Base-by-base conservation (phyloP, 176 grass and related monocot species). In the Aegilops bicornis region DNA sequence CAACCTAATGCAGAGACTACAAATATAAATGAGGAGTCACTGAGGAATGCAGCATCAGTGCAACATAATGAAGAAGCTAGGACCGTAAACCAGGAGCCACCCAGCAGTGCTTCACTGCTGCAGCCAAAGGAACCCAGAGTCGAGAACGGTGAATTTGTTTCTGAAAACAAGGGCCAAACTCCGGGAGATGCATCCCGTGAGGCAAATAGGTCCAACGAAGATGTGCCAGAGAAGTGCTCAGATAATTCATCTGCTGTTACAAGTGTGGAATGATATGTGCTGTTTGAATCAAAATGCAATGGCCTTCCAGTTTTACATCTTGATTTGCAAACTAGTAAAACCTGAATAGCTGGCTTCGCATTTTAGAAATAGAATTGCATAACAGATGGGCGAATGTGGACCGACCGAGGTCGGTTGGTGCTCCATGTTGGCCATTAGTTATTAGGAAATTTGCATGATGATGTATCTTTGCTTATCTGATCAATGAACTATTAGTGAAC, bases 261-360 rank as follows among this genome's bases (percentile, higher is more conserved):
- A 68, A 84, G 22, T 5, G 17, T 30, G 36, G 59, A 79, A 79
- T 79, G 79, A 84, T 14, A 65, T 36, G 3, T 72, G 54, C 79
- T 73, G 73, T 32, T 86, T 76, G 9, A 75, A 71, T 80, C 32
- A 29, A 82, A 50, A 65, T 42, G 66, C 33, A 81, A 81, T 62
- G n/a, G 11, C 30, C 11, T 79, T 40, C 22, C 75, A 64, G 7
- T 62, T 20, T 29, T 63, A 25, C 39, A 33, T 32, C 14, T 77
- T 30, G 15, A 54, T 35, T 48, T 11, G 10, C 69, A 75, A 19
- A 77, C 8, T 66, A 66, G 40, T 56, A 13, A 17, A 69, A 56
- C 20, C 45, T 36, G 29, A 82, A 56, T 36, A 56, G 43, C 45
- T 27, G n/a, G 8, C 3, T 56, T 69, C 29, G 22, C 45, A 58